Evolutionary conservation across 2,329 filamentous ascomycete genomes (phyloP).

Genomic region (Byssothecium circinans): DNA sequence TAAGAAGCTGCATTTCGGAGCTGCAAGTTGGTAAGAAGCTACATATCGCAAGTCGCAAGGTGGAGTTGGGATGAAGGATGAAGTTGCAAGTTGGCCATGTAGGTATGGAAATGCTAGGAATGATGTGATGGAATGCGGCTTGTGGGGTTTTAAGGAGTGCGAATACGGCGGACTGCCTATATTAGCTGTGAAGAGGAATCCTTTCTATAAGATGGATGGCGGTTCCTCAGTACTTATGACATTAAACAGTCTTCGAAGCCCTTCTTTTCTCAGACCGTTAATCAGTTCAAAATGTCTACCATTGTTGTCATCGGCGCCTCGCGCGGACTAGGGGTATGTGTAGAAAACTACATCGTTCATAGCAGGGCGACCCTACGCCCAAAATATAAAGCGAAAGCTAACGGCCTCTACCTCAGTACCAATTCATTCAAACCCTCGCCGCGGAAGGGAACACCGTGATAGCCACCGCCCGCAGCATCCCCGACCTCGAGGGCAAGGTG

Average conservation of each 20-base stretch:
- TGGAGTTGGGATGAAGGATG: constrained; percentile 2
- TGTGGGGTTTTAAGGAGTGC: not conserved
- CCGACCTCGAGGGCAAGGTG: constrained; percentile 10
- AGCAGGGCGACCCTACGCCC: not conserved
- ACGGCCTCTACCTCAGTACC: constrained; percentile 7
- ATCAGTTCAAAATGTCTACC: constrained; percentile 4
- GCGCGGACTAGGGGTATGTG: constrained; percentile 17
- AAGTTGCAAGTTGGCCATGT: too few relatives aligned
- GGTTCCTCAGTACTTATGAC: constrained; percentile 2
- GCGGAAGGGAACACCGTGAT: constrained; percentile 13
- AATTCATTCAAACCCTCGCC: constrained; percentile 14
- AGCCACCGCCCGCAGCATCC: constrained; percentile 10
- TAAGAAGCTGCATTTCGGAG: not conserved
- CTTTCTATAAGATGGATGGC: constrained; percentile 28
- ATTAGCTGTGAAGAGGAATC: not conserved
- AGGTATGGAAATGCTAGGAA: too few relatives aligned
- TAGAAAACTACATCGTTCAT: constrained; percentile 2
- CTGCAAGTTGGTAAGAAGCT: too few relatives aligned
- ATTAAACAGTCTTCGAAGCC: constrained; percentile 4
- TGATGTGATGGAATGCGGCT: constrained; percentile 2
- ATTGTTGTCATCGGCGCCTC: constrained; percentile 16
- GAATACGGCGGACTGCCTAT: not conserved
- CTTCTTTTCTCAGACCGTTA: not conserved
- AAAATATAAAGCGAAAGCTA: constrained; percentile 1
- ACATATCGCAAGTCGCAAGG: not conserved